Percentiles rank a stretch among this genome's conserved stretches.
Evolutionary conservation across 225 moss, liverwort and hornwort genomes (phyloP).

Genomic region (Pleurozium schreberi): DNA sequence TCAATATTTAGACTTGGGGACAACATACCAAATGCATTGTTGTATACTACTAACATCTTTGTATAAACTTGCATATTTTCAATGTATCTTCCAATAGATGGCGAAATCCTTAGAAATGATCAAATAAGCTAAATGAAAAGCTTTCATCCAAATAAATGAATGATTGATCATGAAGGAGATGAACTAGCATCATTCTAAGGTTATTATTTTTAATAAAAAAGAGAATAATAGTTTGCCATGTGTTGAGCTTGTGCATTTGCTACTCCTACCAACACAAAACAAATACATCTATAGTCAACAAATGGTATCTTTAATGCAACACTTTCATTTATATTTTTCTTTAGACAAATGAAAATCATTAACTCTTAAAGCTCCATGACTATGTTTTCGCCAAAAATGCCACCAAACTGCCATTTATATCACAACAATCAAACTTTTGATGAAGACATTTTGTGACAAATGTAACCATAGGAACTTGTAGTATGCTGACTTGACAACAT

Average conservation of each 20-base stretch:
- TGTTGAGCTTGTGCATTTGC: too few relatives aligned
- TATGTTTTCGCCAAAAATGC: too few relatives aligned
- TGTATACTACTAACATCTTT: too few relatives aligned
- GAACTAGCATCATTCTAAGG: accelerated
- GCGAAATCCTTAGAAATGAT: background rate
- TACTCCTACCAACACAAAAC: background rate
- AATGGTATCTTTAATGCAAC: accelerated
- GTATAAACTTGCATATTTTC: background rate
- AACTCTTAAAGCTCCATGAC: too few relatives aligned
- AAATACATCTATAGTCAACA: background rate
- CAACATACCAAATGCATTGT: background rate
- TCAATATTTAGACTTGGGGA: background rate
- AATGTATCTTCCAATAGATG: background rate
- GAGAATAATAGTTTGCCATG: background rate
- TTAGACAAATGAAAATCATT: too few relatives aligned
- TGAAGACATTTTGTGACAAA: too few relatives aligned
- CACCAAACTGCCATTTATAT: too few relatives aligned
- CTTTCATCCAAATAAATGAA: background rate
- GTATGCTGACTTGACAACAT: too few relatives aligned
- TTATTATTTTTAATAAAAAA: background rate
- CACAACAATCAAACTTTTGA: too few relatives aligned
- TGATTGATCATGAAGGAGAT: background rate
- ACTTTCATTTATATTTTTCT: too few relatives aligned
- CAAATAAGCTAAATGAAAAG: background rate
- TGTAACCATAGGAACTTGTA: too few relatives aligned